These are phyloP conservation scores for Papiliotrema nemorosa DNA, from an alignment of 1,284 basidiomycete genomes.

Conservation along the genomic window DNA sequence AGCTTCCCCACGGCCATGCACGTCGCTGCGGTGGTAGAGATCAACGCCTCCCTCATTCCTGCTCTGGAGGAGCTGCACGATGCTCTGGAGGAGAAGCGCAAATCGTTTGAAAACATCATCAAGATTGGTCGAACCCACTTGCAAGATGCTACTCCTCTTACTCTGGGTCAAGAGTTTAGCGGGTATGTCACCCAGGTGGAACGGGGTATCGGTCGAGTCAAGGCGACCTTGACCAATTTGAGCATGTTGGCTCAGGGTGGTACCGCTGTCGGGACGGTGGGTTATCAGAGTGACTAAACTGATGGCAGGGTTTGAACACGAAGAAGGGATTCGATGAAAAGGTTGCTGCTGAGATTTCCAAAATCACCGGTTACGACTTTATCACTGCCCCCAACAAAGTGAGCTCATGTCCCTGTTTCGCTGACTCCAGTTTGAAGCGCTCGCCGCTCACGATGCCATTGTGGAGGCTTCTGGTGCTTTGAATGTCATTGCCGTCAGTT, in stretches of 20 bases:
- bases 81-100: slow-evolving; percentile 77
- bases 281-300: slow-evolving; percentile 29
- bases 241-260: slow-evolving; percentile 94
- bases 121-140: slow-evolving; percentile 99
- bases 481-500: slow-evolving; percentile 87
- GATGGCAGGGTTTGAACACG: slow-evolving; percentile 83
- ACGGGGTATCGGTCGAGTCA: slow-evolving; percentile 84
- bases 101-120: slow-evolving; percentile 83
- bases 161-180: slow-evolving; percentile 97
- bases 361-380: slow-evolving; percentile 86
- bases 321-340: slow-evolving; percentile 94
- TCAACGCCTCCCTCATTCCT: slow-evolving; percentile 75
- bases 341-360: slow-evolving; percentile 87
- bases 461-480: slow-evolving; percentile 96
- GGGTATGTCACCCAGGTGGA: slow-evolving; percentile 95
- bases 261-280: slow-evolving; percentile 94
- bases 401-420: slow-evolving; percentile 10
- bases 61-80: slow-evolving; percentile 78
- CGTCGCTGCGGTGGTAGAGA: slow-evolving; percentile 89
- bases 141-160: slow-evolving; percentile 96
- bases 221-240: slow-evolving; percentile 78
- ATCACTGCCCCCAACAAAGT: slow-evolving; percentile 98
- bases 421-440: slow-evolving; percentile 79
- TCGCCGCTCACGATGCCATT: slow-evolving; percentile 94
- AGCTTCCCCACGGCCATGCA: slow-evolving; percentile 99